These are phyloP conservation scores for Isatis lusitanica DNA, from an alignment of 441 rosid species.

Conservation along the genomic window DNA sequence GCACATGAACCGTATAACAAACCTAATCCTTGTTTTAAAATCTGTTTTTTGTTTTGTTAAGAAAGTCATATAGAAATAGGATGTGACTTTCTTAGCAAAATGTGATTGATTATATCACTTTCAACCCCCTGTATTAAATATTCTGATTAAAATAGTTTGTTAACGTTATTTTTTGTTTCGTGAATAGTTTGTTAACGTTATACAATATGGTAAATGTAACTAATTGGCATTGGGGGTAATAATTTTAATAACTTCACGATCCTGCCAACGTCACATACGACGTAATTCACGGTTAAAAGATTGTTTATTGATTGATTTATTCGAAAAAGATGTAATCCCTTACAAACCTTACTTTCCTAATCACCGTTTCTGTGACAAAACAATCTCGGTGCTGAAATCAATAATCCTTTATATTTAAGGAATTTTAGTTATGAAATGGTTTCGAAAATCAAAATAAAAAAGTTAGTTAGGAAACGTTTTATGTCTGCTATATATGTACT, in stretches of 20 bases:
- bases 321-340: neutral
- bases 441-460: neutral
- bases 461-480: neutral
- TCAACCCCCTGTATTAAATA: too few species aligned
- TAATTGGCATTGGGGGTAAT: neutral
- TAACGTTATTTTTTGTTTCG: too few species aligned
- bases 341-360: conserved; percentile 11
- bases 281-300: conserved; percentile 3
- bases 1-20: too few species aligned
- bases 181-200: too few species aligned
- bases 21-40: too few species aligned
- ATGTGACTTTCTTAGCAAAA: too few species aligned
- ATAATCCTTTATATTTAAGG: neutral
- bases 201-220: too few species aligned
- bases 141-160: too few species aligned
- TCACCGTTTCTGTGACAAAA: conserved; percentile 15
- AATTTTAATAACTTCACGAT: neutral
- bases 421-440: neutral
- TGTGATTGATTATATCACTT: too few species aligned
- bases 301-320: neutral
- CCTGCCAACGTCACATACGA: conserved; percentile 9
- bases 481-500: neutral
- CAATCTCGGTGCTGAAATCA: conserved; percentile 27
- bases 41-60: too few species aligned
- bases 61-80: too few species aligned